Base-by-base conservation (phyloP, 495 filamentous ascomycete species). In the Opeltia flavorubescens region DNA sequence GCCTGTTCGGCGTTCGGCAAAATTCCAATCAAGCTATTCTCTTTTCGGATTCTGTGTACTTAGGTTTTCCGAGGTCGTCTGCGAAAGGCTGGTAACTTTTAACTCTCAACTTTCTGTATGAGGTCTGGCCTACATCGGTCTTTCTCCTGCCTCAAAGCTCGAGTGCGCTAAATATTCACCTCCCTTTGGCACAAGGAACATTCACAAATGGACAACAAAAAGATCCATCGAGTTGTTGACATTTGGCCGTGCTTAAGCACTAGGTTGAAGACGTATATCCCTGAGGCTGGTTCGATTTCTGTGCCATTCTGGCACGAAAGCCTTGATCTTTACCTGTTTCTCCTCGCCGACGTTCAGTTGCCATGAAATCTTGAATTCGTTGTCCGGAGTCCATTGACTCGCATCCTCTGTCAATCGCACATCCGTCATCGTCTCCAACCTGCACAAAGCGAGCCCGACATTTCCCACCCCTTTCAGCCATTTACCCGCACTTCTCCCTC, bases 381-480 rank as follows among this genome's bases (percentile, higher is more conserved):
- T 64, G 3, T 62, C 71, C 2, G 71, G 67, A 36, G 47, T 69
- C 59, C 66, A 78, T 29, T 65, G 64, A 26, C 66, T 70, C 1
- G 66, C 69, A 58, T 83, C 83, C 2, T 75, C 79, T 3, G 77
- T 80, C 38, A 86, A 57, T 26, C 59, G 60, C 23, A 87, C 60
- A 60, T 81, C 79, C 1, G 84, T 89, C 88, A 95, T 95, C 61
- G 77, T 75, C 68, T 93, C 89, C 59, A 98, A 58, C 49, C 89
- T 74, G 55, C 89, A 95, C 40, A 95, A 57, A n/a, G 79, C 88
- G 41, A 98, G 64, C 2, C 89, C 91, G 20, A 96, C 65, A 58
- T 94, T 94, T 0, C 87, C 87, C 13, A 89, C 62, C 0, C 84
- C 80, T 1, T 60, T 63, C 41, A 95, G 59, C 60, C 79, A 88